These are phyloP conservation scores for Heliamphora ciliata DNA, from an alignment of 179 eudicot species.

Conservation along the genomic window DNA sequence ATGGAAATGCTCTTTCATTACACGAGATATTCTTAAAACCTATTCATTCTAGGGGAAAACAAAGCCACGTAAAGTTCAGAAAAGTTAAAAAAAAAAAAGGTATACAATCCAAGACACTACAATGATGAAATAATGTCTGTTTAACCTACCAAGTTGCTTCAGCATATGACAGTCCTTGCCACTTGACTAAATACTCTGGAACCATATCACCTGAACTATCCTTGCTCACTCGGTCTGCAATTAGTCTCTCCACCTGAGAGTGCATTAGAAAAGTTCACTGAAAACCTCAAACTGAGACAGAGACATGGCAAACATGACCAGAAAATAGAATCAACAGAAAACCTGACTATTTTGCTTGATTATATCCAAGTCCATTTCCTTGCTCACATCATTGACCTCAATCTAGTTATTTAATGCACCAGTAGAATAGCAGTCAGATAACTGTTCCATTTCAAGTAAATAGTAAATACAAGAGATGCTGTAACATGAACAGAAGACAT, in stretches of 20 bases:
- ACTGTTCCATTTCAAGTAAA: not conserved
- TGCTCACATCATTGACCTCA: slow-evolving; percentile 98
- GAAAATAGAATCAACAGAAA: not conserved
- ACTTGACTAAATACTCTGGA: slow-evolving; percentile 90
- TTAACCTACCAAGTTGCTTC: slow-evolving; percentile 89
- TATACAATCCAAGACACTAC: not conserved
- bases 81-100: not conserved
- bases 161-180: slow-evolving; percentile 98
- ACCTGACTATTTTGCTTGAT: slow-evolving; percentile 96
- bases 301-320: not conserved
- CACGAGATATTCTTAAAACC: slow-evolving; percentile 4
- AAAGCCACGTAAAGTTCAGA: not conserved
- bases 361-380: slow-evolving; percentile 99
- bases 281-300: slow-evolving; percentile 8
- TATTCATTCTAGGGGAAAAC: not conserved
- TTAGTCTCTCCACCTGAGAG: slow-evolving; percentile 89
- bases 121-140: not conserved
- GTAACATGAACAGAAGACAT: not conserved
- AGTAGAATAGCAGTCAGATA: slow-evolving; percentile 1
- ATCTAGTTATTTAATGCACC: slow-evolving; percentile 39
- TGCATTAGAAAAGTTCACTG: not conserved
- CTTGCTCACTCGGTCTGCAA: slow-evolving; percentile 67
- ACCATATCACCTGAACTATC: slow-evolving; percentile 52
- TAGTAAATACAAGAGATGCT: not conserved
- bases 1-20: not conserved